Evolutionary conservation across 805 yeast species (phyloP), one percentile per base, ranked within the genome.

Genomic region (Clavispora fructus): DNA sequence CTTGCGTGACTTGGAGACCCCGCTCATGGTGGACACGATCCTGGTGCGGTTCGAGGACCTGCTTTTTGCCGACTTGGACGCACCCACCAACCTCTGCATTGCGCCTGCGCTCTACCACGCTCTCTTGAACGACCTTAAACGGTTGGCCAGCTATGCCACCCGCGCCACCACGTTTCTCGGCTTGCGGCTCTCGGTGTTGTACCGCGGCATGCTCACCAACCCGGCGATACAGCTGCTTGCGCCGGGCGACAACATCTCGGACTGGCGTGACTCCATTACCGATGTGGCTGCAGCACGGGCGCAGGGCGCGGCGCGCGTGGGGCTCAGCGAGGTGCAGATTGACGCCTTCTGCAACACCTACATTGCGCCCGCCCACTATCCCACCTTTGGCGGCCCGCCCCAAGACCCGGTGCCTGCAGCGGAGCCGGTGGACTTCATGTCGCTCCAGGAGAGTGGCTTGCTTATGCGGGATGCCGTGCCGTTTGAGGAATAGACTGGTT

Each of bases 1-100:
- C 45, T 48, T 70, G 10, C 48, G 73, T 26, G 75, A 70, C 53
- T 69, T 70, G 48, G 74, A 68, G 48, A 57, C 64, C 43, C 74
- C 75, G 2, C 58, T 70, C 43, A 68, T 68, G 68, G 48, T 64
- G 38, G 74, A 70, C 42, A 66, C 69, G 5, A 65, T 61, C 42
- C 55, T 50, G 10, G 46, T 45, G 33, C 50, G 53, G 17, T 48
- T 57, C 19, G 71, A 63, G 42, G 46, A 46, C 8, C 62, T 60
- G 17, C 58, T 67, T 6, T 60, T 52, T 42, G 41, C 37, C 32
- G 59, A 57, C 35, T 50, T 67, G 29, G 62, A 56, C 25, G 39
- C 38, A 16, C 60, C 61, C 3, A 31, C 14, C 7, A 43, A 39
- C 9, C 39, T 43, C 27, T 49, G 55, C 23, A 32, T 59, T 8